phyloP scores from a whole-genome alignment of 106 monocot species.

The Gastrodia elata region DNA sequence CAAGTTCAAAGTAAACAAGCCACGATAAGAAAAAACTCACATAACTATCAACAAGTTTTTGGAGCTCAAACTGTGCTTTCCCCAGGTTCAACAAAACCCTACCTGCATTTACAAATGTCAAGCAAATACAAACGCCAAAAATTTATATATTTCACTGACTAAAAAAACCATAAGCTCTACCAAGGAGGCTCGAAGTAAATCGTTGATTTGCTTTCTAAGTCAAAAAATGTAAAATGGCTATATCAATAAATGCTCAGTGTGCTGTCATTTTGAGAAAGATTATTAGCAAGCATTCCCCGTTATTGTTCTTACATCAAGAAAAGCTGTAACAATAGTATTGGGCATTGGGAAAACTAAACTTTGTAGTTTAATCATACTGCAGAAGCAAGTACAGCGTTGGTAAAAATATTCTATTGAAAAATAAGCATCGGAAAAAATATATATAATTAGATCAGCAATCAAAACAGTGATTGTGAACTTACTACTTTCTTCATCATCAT shows the following conservation, averaged over 20 bases:
- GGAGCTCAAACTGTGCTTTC: constrained; percentile 56
- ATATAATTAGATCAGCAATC: too few relatives aligned
- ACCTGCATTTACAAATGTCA: constrained; percentile 21
- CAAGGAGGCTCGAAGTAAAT: not conserved
- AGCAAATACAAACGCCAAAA: not conserved
- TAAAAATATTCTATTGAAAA: too few relatives aligned
- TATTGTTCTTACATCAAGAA: too few relatives aligned
- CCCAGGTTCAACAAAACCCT: constrained; percentile 47
- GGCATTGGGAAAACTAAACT: not conserved
- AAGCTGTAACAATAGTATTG: too few relatives aligned
- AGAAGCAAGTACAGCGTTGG: too few relatives aligned
- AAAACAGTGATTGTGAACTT: constrained; percentile 9
- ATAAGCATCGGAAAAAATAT: too few relatives aligned
- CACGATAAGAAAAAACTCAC: constrained; percentile 32
- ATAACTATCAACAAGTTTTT: constrained; percentile 64
- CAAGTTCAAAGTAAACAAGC: not conserved
- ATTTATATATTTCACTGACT: not conserved
- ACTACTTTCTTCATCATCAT: constrained; percentile 80
- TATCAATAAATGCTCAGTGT: not conserved
- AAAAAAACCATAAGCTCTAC: not conserved
- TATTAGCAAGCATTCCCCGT: too few relatives aligned
- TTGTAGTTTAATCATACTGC: too few relatives aligned
- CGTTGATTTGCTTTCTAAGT: not conserved
- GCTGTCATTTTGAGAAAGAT: not conserved
- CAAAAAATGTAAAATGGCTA: not conserved